Evolutionary conservation across 768 basidiomycete species (phyloP).

Genomic region (Russula emetica): DNA sequence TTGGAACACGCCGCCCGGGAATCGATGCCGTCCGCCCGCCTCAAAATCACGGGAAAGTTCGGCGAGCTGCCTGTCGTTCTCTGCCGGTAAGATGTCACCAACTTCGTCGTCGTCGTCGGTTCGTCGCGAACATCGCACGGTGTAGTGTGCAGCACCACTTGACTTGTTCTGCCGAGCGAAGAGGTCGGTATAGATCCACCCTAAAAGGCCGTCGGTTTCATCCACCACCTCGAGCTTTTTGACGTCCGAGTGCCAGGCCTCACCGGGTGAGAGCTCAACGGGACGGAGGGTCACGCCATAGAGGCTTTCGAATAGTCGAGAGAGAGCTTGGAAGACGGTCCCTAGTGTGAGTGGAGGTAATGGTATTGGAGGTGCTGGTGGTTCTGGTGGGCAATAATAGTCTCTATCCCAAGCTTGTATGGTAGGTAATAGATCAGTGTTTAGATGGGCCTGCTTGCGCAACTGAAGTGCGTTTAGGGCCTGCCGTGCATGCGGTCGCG

Average conservation of each 20-base stretch:
- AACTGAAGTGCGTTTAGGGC: slow-evolving; percentile 64
- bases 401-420: slow-evolving; percentile 98
- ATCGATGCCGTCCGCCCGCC: slow-evolving; percentile 51
- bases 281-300: slow-evolving; percentile 86
- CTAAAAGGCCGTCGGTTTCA: slow-evolving; percentile 79
- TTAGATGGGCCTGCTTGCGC: slow-evolving; percentile 73
- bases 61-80: slow-evolving; percentile 36
- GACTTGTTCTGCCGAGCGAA: slow-evolving; percentile 83
- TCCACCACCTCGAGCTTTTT: slow-evolving; percentile 92
- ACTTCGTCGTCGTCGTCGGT: slow-evolving; percentile 85
- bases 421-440: slow-evolving; percentile 50
- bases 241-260: slow-evolving; percentile 86
- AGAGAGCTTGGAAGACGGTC: slow-evolving; percentile 89
- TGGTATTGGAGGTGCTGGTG: slow-evolving; percentile 67
- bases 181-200: slow-evolving; percentile 93
- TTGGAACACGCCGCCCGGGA: slow-evolving; percentile 72
- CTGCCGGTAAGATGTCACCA: slow-evolving; percentile 50
- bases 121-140: slow-evolving; percentile 88
- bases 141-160: slow-evolving; percentile 93
- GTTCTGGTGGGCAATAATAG: slow-evolving; percentile 81
- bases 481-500: slow-evolving; percentile 66
- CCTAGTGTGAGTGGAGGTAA: slow-evolving; percentile 79
- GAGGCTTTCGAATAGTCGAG: slow-evolving; percentile 76
- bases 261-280: slow-evolving; percentile 61
- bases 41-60: slow-evolving; percentile 60